phyloP scores from a whole-genome alignment of 1,284 basidiomycete species.

The Tilletia caries region DNA sequence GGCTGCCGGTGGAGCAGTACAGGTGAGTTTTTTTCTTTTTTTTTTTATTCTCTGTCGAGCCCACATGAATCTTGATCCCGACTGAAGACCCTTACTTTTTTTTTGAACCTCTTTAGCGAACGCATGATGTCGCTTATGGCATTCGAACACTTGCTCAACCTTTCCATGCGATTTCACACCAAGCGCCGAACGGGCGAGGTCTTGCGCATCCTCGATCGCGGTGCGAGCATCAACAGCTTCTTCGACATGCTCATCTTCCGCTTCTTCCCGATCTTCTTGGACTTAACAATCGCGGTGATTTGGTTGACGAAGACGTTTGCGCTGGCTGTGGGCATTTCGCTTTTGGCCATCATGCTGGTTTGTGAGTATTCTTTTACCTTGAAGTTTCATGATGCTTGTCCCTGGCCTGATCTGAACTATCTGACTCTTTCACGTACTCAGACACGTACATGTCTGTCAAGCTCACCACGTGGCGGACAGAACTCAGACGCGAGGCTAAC shows the following conservation, averaged over 20 bases:
- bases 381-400: constrained; percentile 19
- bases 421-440: constrained; percentile 59
- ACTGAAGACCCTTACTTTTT: neutral
- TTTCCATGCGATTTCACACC: constrained; percentile 80
- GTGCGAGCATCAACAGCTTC: constrained; percentile 60
- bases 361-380: constrained; percentile 58
- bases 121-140: constrained; percentile 50
- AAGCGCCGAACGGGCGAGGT: constrained; percentile 68
- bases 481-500: constrained; percentile 59
- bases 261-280: constrained; percentile 73
- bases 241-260: constrained; percentile 66
- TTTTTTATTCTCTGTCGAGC: neutral
- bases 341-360: constrained; percentile 71
- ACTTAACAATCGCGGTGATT: constrained; percentile 61
- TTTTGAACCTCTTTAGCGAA: constrained; percentile 21
- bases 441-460: constrained; percentile 66
- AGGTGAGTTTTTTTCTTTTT: constrained; percentile 59
- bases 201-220: constrained; percentile 66
- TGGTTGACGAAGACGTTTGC: constrained; percentile 65
- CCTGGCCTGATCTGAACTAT: constrained; percentile 17
- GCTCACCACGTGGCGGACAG: constrained; percentile 69
- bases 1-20: constrained; percentile 83
- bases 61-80: constrained; percentile 8
- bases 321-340: constrained; percentile 69
- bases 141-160: constrained; percentile 52